These are phyloP conservation scores for Thinopyrum elongatum DNA, from an alignment of 176 grass and related monocot genomes.

Conservation along the genomic window DNA sequence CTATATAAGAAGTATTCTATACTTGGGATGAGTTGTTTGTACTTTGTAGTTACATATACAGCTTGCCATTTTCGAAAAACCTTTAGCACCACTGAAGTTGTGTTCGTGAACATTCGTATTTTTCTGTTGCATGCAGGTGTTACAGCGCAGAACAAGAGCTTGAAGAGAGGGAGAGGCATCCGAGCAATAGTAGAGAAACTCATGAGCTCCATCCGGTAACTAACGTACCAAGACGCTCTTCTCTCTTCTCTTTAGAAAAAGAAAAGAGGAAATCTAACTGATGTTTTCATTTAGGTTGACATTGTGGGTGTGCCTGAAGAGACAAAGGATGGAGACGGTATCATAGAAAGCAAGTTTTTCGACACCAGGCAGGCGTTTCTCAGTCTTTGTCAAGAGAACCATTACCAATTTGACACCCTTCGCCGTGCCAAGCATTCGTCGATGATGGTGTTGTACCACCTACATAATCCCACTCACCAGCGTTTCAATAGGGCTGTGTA, in stretches of 20 bases:
- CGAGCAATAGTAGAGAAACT: slow-evolving; percentile 65
- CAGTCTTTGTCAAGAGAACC: slow-evolving; percentile 98
- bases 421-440: slow-evolving; percentile 97
- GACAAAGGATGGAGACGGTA: slow-evolving; percentile 94
- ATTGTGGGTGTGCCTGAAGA: slow-evolving; percentile 63
- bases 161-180: slow-evolving; percentile 89
- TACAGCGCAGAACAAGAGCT: slow-evolving; percentile 61
- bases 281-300: slow-evolving; percentile 56
- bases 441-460: slow-evolving; percentile 99
- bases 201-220: slow-evolving; percentile 76
- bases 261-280: slow-evolving; percentile 19
- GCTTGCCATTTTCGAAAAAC: neutral
- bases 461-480: slow-evolving; percentile 87
- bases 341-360: slow-evolving; percentile 97
- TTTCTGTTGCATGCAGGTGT: slow-evolving; percentile 58
- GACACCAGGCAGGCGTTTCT: slow-evolving; percentile 98
- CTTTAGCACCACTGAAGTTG: neutral
- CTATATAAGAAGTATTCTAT: neutral
- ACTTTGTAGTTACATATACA: neutral
- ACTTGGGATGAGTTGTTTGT: neutral
- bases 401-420: slow-evolving; percentile 99
- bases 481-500: too few species aligned
- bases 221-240: slow-evolving; percentile 22
- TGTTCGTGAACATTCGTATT: neutral
- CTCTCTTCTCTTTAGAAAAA: neutral